These are phyloP conservation scores for Wallacemonas sp. DNA, from an alignment of 208 protist genomes.

Conservation along the genomic window DNA sequence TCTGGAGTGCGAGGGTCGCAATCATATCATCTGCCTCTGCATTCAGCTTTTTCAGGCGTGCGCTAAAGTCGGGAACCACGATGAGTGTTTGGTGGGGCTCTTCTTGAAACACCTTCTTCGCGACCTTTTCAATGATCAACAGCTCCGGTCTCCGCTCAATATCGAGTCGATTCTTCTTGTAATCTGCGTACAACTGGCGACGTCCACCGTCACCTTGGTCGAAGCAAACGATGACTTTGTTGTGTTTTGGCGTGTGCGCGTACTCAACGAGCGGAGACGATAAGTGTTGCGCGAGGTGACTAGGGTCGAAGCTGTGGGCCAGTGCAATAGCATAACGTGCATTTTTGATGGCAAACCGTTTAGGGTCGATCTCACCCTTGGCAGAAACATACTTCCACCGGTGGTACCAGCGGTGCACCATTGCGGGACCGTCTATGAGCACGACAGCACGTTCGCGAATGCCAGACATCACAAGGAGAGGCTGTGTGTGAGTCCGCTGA, in stretches of 20 bases:
- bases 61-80: slow-evolving; percentile 73
- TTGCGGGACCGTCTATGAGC: slow-evolving; percentile 82
- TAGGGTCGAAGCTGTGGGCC: slow-evolving; percentile 88
- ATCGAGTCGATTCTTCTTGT: slow-evolving; percentile 70
- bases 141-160: slow-evolving; percentile 54
- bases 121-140: slow-evolving; percentile 72
- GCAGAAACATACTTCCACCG: slow-evolving; percentile 73
- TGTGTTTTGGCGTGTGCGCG: slow-evolving; percentile 83
- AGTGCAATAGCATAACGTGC: slow-evolving; percentile 72
- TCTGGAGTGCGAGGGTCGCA: slow-evolving; percentile 70
- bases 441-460: slow-evolving; percentile 71
- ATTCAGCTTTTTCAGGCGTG: slow-evolving; percentile 65
- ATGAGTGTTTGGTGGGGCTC: slow-evolving; percentile 70
- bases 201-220: slow-evolving; percentile 91
- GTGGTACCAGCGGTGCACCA: slow-evolving; percentile 90
- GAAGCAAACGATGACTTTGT: slow-evolving; percentile 88
- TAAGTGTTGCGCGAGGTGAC: slow-evolving; percentile 79
- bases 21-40: slow-evolving; percentile 93
- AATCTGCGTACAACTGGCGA: slow-evolving; percentile 65
- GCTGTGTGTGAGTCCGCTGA: too few relatives aligned
- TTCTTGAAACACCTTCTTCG: slow-evolving; percentile 76
- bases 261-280: slow-evolving; percentile 88
- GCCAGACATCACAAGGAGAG: slow-evolving; percentile 26
- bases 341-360: slow-evolving; percentile 83
- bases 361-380: slow-evolving; percentile 56